Conservation (phyloP, 768 basidiomycete species). For the Boletellus emodensis region DNA sequence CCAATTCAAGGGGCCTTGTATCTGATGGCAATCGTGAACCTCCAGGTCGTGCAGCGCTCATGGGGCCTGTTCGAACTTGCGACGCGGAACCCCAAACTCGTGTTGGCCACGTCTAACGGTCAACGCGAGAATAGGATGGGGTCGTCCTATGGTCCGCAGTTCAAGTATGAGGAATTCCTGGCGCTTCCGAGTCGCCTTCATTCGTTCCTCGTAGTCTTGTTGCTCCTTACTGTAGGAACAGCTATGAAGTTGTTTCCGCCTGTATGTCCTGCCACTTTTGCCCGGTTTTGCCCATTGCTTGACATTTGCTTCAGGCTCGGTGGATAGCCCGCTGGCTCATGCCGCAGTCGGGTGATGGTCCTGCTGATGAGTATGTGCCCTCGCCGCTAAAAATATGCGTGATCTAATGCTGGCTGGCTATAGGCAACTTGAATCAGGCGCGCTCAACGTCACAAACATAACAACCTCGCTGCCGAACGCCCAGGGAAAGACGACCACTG, state of each 20-base stretch:
- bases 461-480: constrained; percentile 54
- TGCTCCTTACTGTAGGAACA: constrained; percentile 19
- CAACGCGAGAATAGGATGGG: constrained; percentile 15
- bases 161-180: constrained; percentile 75
- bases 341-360: constrained; percentile 57
- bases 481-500: constrained; percentile 36
- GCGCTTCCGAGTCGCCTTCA: constrained; percentile 36
- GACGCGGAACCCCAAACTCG: constrained; percentile 14
- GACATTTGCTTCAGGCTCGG: constrained; percentile 37
- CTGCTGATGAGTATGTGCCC: constrained; percentile 53
- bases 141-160: constrained; percentile 59
- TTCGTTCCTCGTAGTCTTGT: constrained; percentile 39
- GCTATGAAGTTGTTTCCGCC: constrained; percentile 32
- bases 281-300: neutral
- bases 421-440: constrained; percentile 60
- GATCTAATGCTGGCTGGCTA: constrained; percentile 1
- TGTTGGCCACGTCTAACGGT: constrained; percentile 13
- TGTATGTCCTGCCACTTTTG: constrained; percentile 31
- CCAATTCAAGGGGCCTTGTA: constrained; percentile 39
- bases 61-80: constrained; percentile 47
- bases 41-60: constrained; percentile 50
- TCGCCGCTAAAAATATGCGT: neutral
- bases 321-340: constrained; percentile 50
- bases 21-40: constrained; percentile 44
- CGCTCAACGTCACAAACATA: constrained; percentile 61